A percentile compares a stretch with the other conserved stretches of the same genome.
phyloP scores from a whole-genome alignment of 139 green algal genomes.

The Chlamydomonas eustigma region DNA sequence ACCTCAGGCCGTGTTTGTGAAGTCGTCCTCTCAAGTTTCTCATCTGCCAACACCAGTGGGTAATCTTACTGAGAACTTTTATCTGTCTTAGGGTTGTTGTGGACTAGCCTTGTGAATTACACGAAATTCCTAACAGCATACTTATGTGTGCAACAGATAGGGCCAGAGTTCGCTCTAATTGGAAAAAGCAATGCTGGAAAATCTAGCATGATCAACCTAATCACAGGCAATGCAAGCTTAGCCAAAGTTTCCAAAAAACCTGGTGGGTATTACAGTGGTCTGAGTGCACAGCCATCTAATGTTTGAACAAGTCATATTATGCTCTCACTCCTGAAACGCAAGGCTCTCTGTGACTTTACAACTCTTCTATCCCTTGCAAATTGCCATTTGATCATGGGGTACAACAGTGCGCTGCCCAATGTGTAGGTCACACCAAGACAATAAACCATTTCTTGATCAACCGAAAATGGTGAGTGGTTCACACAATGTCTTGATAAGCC shows the following conservation, averaged over 20 bases:
- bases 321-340: too few species aligned
- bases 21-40: background rate
- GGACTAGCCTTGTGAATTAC: too few species aligned
- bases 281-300: background rate
- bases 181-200: conserved; percentile 96
- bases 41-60: background rate
- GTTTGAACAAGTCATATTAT: too few species aligned
- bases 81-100: background rate
- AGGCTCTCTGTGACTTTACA: too few species aligned
- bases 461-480: conserved; percentile 66
- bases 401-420: too few species aligned
- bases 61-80: background rate
- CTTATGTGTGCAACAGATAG: too few species aligned
- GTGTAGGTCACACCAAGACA: conserved; percentile 85
- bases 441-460: conserved; percentile 99
- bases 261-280: conserved; percentile 43
- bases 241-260: conserved; percentile 91
- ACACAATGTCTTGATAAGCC: conserved; percentile 94
- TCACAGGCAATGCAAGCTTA: conserved; percentile 75
- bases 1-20: conserved; percentile 6
- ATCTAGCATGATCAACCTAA: conserved; percentile 93
- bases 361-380: too few species aligned
- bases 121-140: too few species aligned
- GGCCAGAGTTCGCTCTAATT: conserved; percentile 92
- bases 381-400: too few species aligned